Base-by-base conservation (phyloP, 805 yeast species). In the Candida pseudoglaebosa region DNA sequence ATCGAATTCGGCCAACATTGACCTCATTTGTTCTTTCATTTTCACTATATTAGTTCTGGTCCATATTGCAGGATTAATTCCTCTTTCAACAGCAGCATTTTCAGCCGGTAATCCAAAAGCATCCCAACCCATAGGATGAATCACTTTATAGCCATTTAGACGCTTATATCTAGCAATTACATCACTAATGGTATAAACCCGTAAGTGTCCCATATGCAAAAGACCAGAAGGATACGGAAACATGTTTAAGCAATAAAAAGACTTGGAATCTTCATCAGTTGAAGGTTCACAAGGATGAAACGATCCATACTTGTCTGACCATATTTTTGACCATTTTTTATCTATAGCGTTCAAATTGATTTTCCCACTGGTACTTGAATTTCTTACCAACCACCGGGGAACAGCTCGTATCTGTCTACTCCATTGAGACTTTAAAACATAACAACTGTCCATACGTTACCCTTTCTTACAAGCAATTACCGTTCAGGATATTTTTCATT, bases 51-150 rank as follows among this genome's bases (percentile, higher is more conserved):
- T 93, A 12, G 66, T 53, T 30, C 65, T 70, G 0, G 99, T 93
- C 99, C 99, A 93, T 1, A 60, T 72, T 0, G 78, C 75, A 0
- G 99, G 97, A 45, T 78, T 78, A 9, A 87, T 71, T 1, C 79
- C 78, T 44, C 95, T 65, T 57, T 90, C 96, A 21, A 88, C 81
- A 0, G 99, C 99, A 0, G 99, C 99, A 59, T 93, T 93, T 57
- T 93, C 99, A 1, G 99, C 99, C 0, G 99, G 99, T 19, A 93
- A 68, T 1, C 99, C 99, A 70, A 93, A 93, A 0, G 98, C 95
- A 67, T 93, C 99, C 97, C 97, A 93, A 0, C 99, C 99, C 95
- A 93, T 90, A 0, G 98, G 97, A 56, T 93, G 96, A 2, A 91
- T 70, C 10, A 91, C 96, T 28, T 80, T 65, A 48, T 71, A 75